phyloP scores from a whole-genome alignment of 768 basidiomycete genomes.

The Leccinum sublutescens region DNA sequence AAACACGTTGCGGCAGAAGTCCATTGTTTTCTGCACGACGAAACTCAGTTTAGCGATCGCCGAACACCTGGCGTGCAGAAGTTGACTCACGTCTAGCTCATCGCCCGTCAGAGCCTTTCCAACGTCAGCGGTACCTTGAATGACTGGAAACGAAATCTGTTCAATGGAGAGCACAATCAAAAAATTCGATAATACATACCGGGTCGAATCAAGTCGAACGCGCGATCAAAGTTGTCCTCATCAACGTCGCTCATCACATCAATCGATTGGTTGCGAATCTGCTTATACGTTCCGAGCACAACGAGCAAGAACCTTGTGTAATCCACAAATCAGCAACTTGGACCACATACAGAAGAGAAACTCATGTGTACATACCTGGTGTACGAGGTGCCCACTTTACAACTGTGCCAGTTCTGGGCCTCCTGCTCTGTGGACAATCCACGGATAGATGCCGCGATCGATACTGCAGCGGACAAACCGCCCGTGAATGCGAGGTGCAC shows the following conservation, averaged over 20 bases:
- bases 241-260: conserved; percentile 2
- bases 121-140: conserved; percentile 8
- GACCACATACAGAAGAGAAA: neutral
- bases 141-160: neutral
- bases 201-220: conserved; percentile 11
- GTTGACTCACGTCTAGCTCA: conserved; percentile 2
- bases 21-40: conserved; percentile 9
- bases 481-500: conserved; percentile 13
- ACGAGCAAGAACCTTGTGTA: conserved; percentile 8
- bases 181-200: neutral
- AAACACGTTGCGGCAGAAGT: conserved; percentile 6
- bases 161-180: neutral
- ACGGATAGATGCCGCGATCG: conserved; percentile 10
- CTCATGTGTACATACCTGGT: conserved; percentile 2
- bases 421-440: conserved; percentile 4
- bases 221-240: conserved; percentile 13
- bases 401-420: conserved; percentile 12
- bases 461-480: conserved; percentile 10
- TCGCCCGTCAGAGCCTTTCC: conserved; percentile 8
- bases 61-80: neutral
- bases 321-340: neutral
- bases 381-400: conserved; percentile 10
- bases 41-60: neutral
- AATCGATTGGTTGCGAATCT: neutral
- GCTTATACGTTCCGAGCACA: neutral